Evolutionary conservation across 2,329 filamentous ascomycete genomes (phyloP), one percentile per base, ranked within the genome.

Genomic region (Apiospora rasikravindrae): DNA sequence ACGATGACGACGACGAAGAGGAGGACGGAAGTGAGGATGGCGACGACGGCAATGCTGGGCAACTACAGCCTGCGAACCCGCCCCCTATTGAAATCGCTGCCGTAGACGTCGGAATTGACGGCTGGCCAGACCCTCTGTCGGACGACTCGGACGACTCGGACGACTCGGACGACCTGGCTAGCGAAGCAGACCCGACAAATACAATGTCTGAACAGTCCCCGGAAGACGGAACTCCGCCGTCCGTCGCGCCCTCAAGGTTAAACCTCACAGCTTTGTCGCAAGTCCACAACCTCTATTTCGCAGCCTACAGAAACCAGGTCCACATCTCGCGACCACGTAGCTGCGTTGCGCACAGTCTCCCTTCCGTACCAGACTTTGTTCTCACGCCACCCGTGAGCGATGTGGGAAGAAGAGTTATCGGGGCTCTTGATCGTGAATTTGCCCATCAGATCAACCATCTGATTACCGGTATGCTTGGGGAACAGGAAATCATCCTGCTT

Each of bases 361-460:
- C 86, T 4, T 75, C 80, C 1, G 78, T 80, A 2, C 86, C 90
- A 3, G 84, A 88, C 71, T 80, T 89, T 7, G 83, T 89, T 45
- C 81, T 92, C 13, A 80, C 79, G 40, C 86, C 86, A 16, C 82
- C 77, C 10, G 81, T 78, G 16, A 86, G 82, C 33, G 80, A 81
- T 73, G 83, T 82, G 29, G 82, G 84, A 1, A 76, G 77, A 1
- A 57, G 75, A 2, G 82, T 88, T 1, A 78, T 80, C 8, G 92
- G 91, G 7, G 86, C 86, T 72, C 83, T 94, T 42, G 87, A 91
- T 71, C 73, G 73, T 0, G 37, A 70, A 0, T 82, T 83, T 10
- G 86, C 88, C 0, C 92, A 95, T 79, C 86, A 87, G 42, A 86
- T 93, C 68, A 96, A 95, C 77, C 88, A 92, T 74, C 82, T 95